Evolutionary conservation across 2,329 filamentous ascomycete species (phyloP).

Genomic region (Fusarium liriodendri): DNA sequence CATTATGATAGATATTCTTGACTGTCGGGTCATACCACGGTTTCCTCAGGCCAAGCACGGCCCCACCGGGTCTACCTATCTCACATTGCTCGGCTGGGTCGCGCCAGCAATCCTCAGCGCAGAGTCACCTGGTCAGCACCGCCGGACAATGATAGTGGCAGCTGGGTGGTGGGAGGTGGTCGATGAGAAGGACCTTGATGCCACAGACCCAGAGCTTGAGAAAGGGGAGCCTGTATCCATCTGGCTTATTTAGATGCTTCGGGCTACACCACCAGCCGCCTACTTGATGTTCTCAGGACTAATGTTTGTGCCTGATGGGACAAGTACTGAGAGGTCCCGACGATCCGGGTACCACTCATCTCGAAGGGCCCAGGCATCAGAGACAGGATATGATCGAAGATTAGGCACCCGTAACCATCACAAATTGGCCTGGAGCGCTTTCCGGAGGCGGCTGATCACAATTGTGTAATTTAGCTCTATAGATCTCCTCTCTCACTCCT

Average conservation of each 20-base stretch:
- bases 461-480: background rate
- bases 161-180: background rate
- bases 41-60: background rate
- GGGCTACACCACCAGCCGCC: background rate
- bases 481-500: background rate
- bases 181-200: background rate
- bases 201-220: background rate
- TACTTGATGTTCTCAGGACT: background rate
- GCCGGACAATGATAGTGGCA: background rate
- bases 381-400: background rate
- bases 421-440: background rate
- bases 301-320: background rate
- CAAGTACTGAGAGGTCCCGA: background rate
- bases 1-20: background rate
- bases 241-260: background rate
- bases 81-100: background rate
- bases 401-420: background rate
- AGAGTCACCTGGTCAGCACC: background rate
- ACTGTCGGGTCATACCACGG: background rate
- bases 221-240: background rate
- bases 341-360: background rate
- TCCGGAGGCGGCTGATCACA: background rate
- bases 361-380: background rate
- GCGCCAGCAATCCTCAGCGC: background rate
- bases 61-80: background rate